Base-by-base conservation (phyloP, 768 basidiomycete species). In the Hygrophorus pudorinus region DNA sequence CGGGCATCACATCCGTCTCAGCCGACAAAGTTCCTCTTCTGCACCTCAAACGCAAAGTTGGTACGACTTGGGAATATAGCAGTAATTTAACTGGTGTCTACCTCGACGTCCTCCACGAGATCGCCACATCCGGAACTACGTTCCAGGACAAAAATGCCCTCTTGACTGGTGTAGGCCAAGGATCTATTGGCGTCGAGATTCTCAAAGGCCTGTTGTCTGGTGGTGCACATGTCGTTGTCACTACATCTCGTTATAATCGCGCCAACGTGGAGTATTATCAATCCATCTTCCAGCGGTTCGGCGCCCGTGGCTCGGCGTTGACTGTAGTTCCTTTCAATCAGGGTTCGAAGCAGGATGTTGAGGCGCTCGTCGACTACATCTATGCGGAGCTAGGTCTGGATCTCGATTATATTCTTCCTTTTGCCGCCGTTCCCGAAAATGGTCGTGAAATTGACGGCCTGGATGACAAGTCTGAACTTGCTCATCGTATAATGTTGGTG, bases 291-390 rank as follows among this genome's bases (percentile, higher is more conserved):
- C 96, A 98, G 63, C 82, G 85, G 47, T 83, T 82, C 55, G 96
- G 96, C 14, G 90, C 89, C 53, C 84, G 89, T 51, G 94, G 93
- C 7, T 93, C 94, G n/a, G 87, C 91, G 14, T 74, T 99, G 36
- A 92, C 92, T 10, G 94, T 99, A 41, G 94, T 99, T 28, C 96
- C 96, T 11, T 99, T 98, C 79, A 99, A 99, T 58, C 94, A 98
- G 62, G 96, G 87, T 21, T 98, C 96, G 3, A 96, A 91, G 65
- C 96, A 98, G 61, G 96, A 99, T 52, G 90, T 97, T 31, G 96
- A 99, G 57, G 91, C 93, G 4, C 79, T 99, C 41, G 81, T 99
- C 53, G 94, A 98, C 65, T 99, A 98, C 62, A 94, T 99, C 64
- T 99, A 98, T 66, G 78, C 84, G 21, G 91, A 81, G 18, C 81